These are phyloP conservation scores for Scheffersomyces quercinus DNA, from an alignment of 1,139 yeast species.

Conservation along the genomic window DNA sequence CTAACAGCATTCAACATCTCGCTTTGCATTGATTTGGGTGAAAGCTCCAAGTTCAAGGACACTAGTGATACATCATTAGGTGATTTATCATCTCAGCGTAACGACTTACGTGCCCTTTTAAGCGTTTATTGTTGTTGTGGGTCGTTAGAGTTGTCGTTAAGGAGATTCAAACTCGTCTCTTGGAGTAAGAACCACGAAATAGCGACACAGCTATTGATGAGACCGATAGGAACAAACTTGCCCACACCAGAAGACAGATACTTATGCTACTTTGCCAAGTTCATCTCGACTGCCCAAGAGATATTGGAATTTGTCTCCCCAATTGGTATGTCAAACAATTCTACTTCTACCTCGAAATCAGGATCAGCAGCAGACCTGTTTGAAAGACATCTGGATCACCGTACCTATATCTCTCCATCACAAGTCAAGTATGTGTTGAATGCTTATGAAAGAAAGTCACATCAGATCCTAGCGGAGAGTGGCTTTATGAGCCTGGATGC, in stretches of 20 bases:
- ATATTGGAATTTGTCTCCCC: constrained; percentile 31
- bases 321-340: not conserved
- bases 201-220: constrained; percentile 31
- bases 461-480: constrained; percentile 23
- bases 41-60: constrained; percentile 24
- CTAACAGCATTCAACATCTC: constrained; percentile 46
- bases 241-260: constrained; percentile 33
- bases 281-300: constrained; percentile 47
- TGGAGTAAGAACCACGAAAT: constrained; percentile 48
- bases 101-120: constrained; percentile 41
- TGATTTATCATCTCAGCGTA: constrained; percentile 36
- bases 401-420: not conserved
- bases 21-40: constrained; percentile 50
- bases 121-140: constrained; percentile 53
- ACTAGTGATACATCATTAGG: constrained; percentile 15
- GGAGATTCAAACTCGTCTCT: constrained; percentile 47
- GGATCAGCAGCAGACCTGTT: not conserved
- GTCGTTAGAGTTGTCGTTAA: constrained; percentile 48
- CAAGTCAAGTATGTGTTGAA: constrained; percentile 11
- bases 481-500: constrained; percentile 22
- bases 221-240: constrained; percentile 24
- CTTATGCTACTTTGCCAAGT: constrained; percentile 38
- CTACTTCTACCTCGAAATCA: not conserved
- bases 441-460: constrained; percentile 24
- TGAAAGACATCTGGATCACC: not conserved